Conservation (phyloP, 1,284 basidiomycete species). For the Phlebopus sp. region DNA sequence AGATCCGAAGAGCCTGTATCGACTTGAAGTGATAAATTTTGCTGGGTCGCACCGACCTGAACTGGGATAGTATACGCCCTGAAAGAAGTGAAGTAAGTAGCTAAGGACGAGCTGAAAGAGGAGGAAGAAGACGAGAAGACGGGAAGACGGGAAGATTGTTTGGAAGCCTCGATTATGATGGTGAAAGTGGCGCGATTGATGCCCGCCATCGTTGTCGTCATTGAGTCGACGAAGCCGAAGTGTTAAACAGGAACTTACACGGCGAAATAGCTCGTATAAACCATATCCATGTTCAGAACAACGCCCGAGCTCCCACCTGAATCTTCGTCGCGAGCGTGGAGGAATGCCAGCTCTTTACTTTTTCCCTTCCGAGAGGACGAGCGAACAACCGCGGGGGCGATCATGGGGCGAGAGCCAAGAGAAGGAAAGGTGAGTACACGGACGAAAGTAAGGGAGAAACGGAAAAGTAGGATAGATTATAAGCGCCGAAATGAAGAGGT, state of each 20-base stretch:
- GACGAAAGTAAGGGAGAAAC: too few relatives aligned
- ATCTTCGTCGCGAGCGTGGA: slow-evolving; percentile 30
- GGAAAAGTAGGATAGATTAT: background rate
- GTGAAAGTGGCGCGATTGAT: slow-evolving; percentile 4
- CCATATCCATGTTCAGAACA: slow-evolving; percentile 50
- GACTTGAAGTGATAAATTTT: slow-evolving; percentile 59
- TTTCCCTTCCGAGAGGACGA: slow-evolving; percentile 7
- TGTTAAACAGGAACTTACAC: slow-evolving; percentile 41
- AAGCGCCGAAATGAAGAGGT: background rate
- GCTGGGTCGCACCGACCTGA: slow-evolving; percentile 44
- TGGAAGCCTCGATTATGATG: slow-evolving; percentile 2
- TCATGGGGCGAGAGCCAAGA: background rate
- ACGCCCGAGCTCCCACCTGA: slow-evolving; percentile 44
- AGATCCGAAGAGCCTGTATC: slow-evolving; percentile 78
- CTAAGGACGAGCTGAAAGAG: background rate
- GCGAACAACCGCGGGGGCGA: slow-evolving; percentile 2
- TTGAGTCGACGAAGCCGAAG: background rate
- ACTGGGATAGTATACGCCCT: slow-evolving; percentile 64
- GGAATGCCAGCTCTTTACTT: slow-evolving; percentile 15
- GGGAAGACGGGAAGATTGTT: slow-evolving; percentile 1
- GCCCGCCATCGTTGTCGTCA: background rate
- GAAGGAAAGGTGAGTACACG: too few relatives aligned
- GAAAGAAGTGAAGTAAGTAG: slow-evolving; percentile 3
- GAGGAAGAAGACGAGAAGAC: slow-evolving; percentile 2
- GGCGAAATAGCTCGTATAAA: slow-evolving; percentile 47